These are phyloP conservation scores for Cutaneotrichosporon cavernicola DNA, from an alignment of 1,284 basidiomycete species.

Conservation along the genomic window DNA sequence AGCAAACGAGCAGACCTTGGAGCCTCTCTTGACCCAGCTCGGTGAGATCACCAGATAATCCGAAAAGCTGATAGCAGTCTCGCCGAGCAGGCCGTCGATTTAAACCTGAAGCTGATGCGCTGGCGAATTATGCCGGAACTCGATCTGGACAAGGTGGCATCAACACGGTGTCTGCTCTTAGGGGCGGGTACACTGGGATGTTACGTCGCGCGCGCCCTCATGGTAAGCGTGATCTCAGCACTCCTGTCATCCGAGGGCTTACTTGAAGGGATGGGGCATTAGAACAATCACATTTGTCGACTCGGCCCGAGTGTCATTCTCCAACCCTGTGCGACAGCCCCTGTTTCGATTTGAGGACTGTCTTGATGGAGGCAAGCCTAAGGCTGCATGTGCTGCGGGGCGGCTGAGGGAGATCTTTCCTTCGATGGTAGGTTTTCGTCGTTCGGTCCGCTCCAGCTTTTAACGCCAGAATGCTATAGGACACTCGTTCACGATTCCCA, in stretches of 20 bases:
- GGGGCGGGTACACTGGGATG: slow-evolving; percentile 96
- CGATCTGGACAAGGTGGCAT: slow-evolving; percentile 80
- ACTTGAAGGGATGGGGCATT: slow-evolving; percentile 83
- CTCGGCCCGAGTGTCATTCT: slow-evolving; percentile 86
- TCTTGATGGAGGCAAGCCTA: slow-evolving; percentile 86
- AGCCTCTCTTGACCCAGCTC: slow-evolving; percentile 89
- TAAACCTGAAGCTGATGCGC: slow-evolving; percentile 96
- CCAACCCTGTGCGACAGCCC: slow-evolving; percentile 94
- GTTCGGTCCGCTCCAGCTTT: background rate
- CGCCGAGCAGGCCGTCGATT: slow-evolving; percentile 91
- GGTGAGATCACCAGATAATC: slow-evolving; percentile 41
- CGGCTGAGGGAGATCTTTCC: slow-evolving; percentile 85
- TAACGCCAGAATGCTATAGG: slow-evolving; percentile 69
- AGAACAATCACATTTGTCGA: slow-evolving; percentile 91
- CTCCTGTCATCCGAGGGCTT: background rate
- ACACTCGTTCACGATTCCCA: slow-evolving; percentile 77
- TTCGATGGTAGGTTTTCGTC: slow-evolving; percentile 69
- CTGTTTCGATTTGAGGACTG: slow-evolving; percentile 94
- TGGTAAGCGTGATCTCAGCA: slow-evolving; percentile 59
- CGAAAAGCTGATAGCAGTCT: slow-evolving; percentile 58
- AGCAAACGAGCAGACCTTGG: slow-evolving; percentile 88
- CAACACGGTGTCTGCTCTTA: slow-evolving; percentile 77
- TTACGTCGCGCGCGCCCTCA: slow-evolving; percentile 84
- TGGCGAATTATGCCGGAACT: slow-evolving; percentile 92
- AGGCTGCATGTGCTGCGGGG: slow-evolving; percentile 89